A percentile compares a stretch with the other conserved stretches of the same genome.
Conservation (phyloP, 2,329 filamentous ascomycete species). For the Trichoderma afroharzianum region DNA sequence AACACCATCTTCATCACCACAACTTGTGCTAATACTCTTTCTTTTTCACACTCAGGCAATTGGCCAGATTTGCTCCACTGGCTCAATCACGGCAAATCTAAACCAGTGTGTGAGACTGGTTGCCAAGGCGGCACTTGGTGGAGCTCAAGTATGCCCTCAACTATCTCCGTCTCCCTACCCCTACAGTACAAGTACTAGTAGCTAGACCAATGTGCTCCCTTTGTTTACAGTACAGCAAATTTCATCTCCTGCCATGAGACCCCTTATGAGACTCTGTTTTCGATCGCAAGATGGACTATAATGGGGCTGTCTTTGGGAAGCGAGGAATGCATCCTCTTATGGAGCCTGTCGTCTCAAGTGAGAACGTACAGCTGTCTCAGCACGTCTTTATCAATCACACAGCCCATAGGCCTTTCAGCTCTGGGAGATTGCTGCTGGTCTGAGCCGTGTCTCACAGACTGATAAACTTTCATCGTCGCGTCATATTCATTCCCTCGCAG, state of each 20-base stretch:
- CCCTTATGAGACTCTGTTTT: neutral
- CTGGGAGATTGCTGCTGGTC: neutral
- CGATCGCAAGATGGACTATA: neutral
- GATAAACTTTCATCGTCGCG: neutral
- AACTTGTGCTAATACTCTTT: neutral
- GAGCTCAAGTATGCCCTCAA: conserved; percentile 63
- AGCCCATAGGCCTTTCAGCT: neutral
- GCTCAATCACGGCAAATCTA: conserved; percentile 74
- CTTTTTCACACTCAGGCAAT: conserved; percentile 54
- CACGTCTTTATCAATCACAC: neutral
- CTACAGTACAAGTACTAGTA: neutral
- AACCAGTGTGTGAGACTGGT: conserved; percentile 71
- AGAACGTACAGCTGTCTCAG: neutral
- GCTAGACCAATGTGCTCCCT: neutral
- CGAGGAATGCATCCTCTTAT: neutral
- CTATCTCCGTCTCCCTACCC: neutral
- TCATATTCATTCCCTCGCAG: neutral
- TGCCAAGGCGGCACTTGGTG: conserved; percentile 66
- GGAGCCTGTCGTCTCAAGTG: neutral
- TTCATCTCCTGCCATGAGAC: conserved; percentile 4
- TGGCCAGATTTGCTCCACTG: conserved; percentile 84
- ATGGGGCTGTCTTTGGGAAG: neutral
- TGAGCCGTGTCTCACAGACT: neutral
- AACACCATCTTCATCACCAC: neutral
- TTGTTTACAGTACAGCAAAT: neutral